phyloP scores from a whole-genome alignment of 805 yeast genomes.

The Kazachstania bromeliacearum region DNA sequence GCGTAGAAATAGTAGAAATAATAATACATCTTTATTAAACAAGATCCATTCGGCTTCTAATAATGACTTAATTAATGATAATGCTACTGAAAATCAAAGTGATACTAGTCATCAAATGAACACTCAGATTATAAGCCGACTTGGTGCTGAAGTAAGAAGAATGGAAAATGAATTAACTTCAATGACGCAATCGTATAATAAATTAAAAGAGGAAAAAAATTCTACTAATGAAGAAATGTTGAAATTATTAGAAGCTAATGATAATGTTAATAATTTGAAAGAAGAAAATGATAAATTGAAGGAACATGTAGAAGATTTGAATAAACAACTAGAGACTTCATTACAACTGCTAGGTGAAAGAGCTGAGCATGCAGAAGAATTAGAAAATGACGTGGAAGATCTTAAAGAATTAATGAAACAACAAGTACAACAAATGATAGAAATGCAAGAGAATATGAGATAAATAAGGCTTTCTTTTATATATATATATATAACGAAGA shows the following conservation, averaged over 20 bases:
- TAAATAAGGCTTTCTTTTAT: background rate
- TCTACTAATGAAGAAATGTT: slow-evolving; percentile 61
- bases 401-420: slow-evolving; percentile 72
- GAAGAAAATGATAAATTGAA: slow-evolving; percentile 28
- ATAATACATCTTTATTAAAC: background rate
- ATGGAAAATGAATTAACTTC: slow-evolving; percentile 70
- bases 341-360: slow-evolving; percentile 75
- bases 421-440: slow-evolving; percentile 84
- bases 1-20: background rate
- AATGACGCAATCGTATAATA: slow-evolving; percentile 51
- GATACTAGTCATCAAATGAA: slow-evolving; percentile 12
- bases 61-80: slow-evolving; percentile 1
- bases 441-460: slow-evolving; percentile 36
- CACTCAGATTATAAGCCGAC: slow-evolving; percentile 57
- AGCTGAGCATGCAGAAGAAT: slow-evolving; percentile 74
- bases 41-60: background rate
- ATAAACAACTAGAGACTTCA: slow-evolving; percentile 43
- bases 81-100: slow-evolving; percentile 1
- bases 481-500: background rate
- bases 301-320: slow-evolving; percentile 30
- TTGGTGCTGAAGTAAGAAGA: slow-evolving; percentile 68
- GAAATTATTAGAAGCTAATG: slow-evolving; percentile 46
- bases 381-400: slow-evolving; percentile 81
- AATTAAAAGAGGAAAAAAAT: slow-evolving; percentile 48
- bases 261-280: slow-evolving; percentile 32